A percentile compares a stretch with the other conserved stretches of the same genome.
Conservation (phyloP, 164 flowering plant genomes). For the Santalum album region DNA sequence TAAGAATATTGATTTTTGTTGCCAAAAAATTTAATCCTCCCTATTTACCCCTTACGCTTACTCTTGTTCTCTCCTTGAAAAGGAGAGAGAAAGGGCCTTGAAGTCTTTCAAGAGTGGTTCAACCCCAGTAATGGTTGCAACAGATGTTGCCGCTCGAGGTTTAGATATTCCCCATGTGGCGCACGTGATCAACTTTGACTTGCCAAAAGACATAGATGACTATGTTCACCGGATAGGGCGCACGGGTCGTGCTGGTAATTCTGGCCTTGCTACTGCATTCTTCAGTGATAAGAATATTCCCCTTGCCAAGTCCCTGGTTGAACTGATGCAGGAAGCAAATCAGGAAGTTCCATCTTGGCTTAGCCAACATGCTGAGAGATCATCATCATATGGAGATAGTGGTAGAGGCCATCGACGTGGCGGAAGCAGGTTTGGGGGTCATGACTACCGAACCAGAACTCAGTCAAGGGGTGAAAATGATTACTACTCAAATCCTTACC, state of each 20-base stretch:
- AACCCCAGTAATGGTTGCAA: conserved; percentile 60
- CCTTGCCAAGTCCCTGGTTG: conserved; percentile 40
- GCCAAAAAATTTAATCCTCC: too few species aligned
- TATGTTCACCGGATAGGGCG: conserved; percentile 73
- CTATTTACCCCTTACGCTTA: neutral
- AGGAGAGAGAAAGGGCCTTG: conserved; percentile 60
- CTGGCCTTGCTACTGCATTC: conserved; percentile 65
- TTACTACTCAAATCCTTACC: conserved; percentile 10
- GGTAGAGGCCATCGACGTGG: conserved; percentile 23
- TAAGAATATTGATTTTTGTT: too few species aligned
- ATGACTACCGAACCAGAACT: conserved; percentile 31
- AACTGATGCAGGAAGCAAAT: conserved; percentile 58
- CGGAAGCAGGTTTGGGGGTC: conserved; percentile 39
- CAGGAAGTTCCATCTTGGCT: conserved; percentile 69
- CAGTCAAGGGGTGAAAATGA: conserved; percentile 6
- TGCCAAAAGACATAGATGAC: conserved; percentile 61
- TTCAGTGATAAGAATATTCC: conserved; percentile 38
- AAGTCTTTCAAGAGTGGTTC: conserved; percentile 46
- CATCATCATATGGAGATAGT: conserved; percentile 17
- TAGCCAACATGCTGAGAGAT: conserved; percentile 23
- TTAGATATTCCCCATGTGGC: conserved; percentile 64
- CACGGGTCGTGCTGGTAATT: conserved; percentile 70
- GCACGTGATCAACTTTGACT: conserved; percentile 67
- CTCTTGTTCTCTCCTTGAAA: neutral
- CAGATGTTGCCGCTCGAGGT: conserved; percentile 72